These are phyloP conservation scores for Clitopilus passeckerianus DNA, from an alignment of 768 basidiomycete species.

Conservation along the genomic window DNA sequence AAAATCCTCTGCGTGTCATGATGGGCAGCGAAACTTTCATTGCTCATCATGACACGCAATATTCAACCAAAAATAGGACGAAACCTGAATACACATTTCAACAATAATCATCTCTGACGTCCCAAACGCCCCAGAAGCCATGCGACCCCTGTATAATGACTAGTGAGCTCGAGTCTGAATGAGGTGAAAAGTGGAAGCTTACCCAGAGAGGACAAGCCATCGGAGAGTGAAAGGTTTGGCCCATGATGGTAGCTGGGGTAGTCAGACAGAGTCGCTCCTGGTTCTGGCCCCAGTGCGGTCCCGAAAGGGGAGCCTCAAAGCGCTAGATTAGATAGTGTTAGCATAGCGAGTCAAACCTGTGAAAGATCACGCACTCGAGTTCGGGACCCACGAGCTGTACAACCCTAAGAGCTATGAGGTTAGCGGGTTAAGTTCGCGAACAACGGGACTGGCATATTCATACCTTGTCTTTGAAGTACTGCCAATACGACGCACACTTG, in stretches of 20 bases:
- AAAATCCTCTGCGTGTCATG: no score
- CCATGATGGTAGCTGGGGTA: background rate
- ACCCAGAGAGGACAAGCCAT: slow-evolving; percentile 1
- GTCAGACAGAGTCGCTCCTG: background rate
- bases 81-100: no score
- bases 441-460: background rate
- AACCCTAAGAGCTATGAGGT: background rate
- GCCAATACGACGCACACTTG: background rate
- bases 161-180: background rate
- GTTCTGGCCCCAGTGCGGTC: background rate
- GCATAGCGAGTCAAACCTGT: no score
- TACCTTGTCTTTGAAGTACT: slow-evolving; percentile 1
- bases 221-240: background rate
- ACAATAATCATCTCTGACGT: background rate
- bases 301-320: background rate
- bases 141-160: background rate
- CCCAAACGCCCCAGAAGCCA: slow-evolving; percentile 5
- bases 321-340: background rate
- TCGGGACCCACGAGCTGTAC: background rate
- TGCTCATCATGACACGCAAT: no score
- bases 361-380: background rate
- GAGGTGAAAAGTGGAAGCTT: background rate
- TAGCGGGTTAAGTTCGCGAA: background rate
- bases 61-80: no score
- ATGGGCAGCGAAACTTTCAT: no score